Evolutionary conservation across 2,329 filamentous ascomycete species (phyloP), one percentile per base, ranked within the genome.

Genomic region (Talaromyces rugulosus): DNA sequence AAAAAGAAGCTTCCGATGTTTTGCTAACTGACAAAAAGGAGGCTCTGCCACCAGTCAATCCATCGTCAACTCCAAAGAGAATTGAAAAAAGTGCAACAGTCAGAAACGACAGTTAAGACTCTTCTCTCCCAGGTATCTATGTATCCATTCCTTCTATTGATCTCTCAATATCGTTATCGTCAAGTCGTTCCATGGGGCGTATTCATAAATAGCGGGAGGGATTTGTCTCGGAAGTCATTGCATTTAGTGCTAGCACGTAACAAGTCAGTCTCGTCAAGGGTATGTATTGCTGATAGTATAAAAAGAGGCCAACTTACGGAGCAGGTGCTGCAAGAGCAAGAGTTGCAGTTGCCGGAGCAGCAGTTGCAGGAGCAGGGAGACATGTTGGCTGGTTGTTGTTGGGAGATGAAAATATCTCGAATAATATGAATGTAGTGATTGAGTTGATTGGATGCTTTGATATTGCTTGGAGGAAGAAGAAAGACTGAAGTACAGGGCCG

Each of bases 291-390:
- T 36, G 33, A 36, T 27, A 1, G 4, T 9, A 30, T 8, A 3
- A 27, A 4, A 30, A 30, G 28, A 44, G 51, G 23, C 40, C 23
- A 31, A 69, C 74, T 65, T 72, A 78, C 76, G 50, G 55, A 67
- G 75, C 76, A 78, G 66, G 60, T 67, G 58, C 31, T 59, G 74
- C 76, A 78, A 56, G 73, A 70, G 74, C 76, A 78, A 59, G 69
- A 70, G 66, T 71, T 72, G 74, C 76, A 78, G 60, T 72, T 64
- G 66, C 74, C 73, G 65, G 70, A 66, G 74, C 75, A 77, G 73
- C 72, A 73, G 73, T 71, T 75, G 74, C 76, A 78, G 56, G 62
- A 56, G 71, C 75, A 78, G 71, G 75, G 75, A 73, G 69, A 69
- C 75, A 77, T 78, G 59, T 66, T 75, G 71, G 66, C 66, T 66